A percentile compares a stretch with the other conserved stretches of the same genome.
These are phyloP conservation scores for Volutella citrinella DNA, from an alignment of 2,329 filamentous ascomycete species.

Conservation along the genomic window DNA sequence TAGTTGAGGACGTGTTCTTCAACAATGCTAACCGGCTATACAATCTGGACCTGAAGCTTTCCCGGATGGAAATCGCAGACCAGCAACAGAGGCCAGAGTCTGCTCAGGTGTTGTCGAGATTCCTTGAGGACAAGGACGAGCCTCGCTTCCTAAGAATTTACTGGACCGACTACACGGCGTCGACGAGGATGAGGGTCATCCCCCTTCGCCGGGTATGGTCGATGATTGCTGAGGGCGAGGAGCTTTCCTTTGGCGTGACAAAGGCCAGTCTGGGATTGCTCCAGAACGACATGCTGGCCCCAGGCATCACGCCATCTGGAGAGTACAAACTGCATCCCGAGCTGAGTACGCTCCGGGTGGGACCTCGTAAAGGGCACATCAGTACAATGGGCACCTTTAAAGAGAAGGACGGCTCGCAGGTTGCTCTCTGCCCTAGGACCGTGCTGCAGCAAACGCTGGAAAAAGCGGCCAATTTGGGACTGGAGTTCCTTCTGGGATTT, in stretches of 20 bases:
- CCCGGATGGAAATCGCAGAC: constrained; percentile 11
- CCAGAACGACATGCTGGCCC: constrained; percentile 60
- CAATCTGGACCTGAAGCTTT: constrained; percentile 50
- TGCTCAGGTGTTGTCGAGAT: constrained; percentile 13
- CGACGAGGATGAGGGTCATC: constrained; percentile 62
- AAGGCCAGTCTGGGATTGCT: constrained; percentile 63
- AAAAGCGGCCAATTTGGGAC: constrained; percentile 46
- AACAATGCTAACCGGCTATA: constrained; percentile 77
- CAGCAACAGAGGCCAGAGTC: background rate
- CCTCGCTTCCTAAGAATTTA: constrained; percentile 70
- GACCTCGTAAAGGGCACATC: constrained; percentile 58
- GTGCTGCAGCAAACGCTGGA: constrained; percentile 55
- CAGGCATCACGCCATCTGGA: constrained; percentile 55
- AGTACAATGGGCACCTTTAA: constrained; percentile 67
- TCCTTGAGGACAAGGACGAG: constrained; percentile 46
- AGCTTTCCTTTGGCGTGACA: constrained; percentile 57
- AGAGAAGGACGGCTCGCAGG: constrained; percentile 48
- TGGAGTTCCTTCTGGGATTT: constrained; percentile 69
- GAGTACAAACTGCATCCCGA: constrained; percentile 68
- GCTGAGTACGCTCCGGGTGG: constrained; percentile 56
- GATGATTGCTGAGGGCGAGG: constrained; percentile 42
- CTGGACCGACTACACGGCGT: constrained; percentile 77
- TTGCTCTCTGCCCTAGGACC: constrained; percentile 62
- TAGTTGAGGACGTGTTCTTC: constrained; percentile 69
- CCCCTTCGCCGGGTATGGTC: constrained; percentile 57